Evolutionary conservation across 2,329 filamentous ascomycete genomes (phyloP), one percentile per base, ranked within the genome.

Genomic region (Beauveria australis): DNA sequence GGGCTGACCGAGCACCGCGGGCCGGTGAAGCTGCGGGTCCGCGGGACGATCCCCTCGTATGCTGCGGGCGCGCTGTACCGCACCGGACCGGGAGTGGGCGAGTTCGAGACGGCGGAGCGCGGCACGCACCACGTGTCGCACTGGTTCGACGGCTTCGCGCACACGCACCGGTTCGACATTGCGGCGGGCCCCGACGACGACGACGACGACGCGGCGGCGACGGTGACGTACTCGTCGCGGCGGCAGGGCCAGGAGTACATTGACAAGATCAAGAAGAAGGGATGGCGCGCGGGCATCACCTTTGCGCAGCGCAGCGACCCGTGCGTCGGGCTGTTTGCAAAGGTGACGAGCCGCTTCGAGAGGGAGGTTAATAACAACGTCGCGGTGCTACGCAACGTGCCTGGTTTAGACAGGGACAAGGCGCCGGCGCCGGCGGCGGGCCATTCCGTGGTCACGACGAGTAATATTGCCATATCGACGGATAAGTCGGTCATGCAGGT

Each of bases 111-210:
- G 53, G 83, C 81, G 0, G 73, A 80, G 8, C 76, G 77, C 9
- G 81, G 82, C 24, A 79, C 75, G 0, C 83, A 83, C 66, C 74
- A 77, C 28, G 74, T 85, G 10, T 81, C 78, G 7, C 88, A 91
- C 71, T 91, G 88, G 88, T 91, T 91, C 65, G 89, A 91, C 69
- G 86, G 86, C 14, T 82, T 89, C 62, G 78, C 81, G 9, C 80
- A 86, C 63, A 75, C 82, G 2, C 86, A 91, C 72, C 82, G 81
- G 10, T 91, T 91, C 69, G 78, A 88, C 59, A 85, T 91, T 47
- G 69, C 82, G 18, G 69, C 68, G 26, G 41, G 19, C 9, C 22
- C 28, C 18, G 44, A 26, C 6, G 30, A 5, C 16, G 40, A 2
- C 40, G 18, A 30, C 9, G 28, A 30, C 28, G 28, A 24, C 24